Evolutionary conservation across 2,329 filamentous ascomycete species (phyloP).

Genomic region (Calonectria ilicicola): DNA sequence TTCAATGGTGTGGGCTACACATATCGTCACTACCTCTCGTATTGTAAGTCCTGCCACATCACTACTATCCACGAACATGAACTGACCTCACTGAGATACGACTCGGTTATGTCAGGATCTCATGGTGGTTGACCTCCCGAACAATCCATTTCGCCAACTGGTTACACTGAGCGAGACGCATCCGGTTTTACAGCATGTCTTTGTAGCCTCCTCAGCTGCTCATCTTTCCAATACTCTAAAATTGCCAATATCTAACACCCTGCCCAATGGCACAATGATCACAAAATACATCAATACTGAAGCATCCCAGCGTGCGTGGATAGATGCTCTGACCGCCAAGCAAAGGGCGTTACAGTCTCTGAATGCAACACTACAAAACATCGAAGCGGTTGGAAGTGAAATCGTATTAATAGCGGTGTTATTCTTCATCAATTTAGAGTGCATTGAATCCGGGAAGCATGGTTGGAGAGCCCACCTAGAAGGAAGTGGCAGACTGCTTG

Average conservation of each 20-base stretch:
- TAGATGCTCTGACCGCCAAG: constrained; percentile 59
- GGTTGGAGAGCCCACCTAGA: constrained; percentile 60
- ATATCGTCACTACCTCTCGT: constrained; percentile 53
- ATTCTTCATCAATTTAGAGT: constrained; percentile 62
- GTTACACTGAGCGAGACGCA: constrained; percentile 54
- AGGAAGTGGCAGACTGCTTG: constrained; percentile 57
- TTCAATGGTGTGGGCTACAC: constrained; percentile 66
- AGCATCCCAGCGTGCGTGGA: constrained; percentile 33
- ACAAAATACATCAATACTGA: constrained; percentile 44
- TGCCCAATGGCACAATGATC: constrained; percentile 42
- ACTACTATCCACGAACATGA: neutral
- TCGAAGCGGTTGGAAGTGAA: constrained; percentile 51
- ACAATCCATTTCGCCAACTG: constrained; percentile 60
- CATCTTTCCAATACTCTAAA: constrained; percentile 55
- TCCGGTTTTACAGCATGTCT: constrained; percentile 57
- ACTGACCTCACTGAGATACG: constrained; percentile 51
- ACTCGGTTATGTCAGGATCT: constrained; percentile 63
- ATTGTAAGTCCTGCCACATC: constrained; percentile 45
- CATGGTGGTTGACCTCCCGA: constrained; percentile 56
- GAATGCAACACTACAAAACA: constrained; percentile 50
- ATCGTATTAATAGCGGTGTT: constrained; percentile 58
- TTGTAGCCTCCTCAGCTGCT: constrained; percentile 60
- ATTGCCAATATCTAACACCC: constrained; percentile 5
- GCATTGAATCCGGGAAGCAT: constrained; percentile 61
- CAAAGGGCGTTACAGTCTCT: constrained; percentile 56